Evolutionary conservation across 371 early-diverging fungal genomes (phyloP).

Genomic region (Amoeboaphelidium protococcarum): DNA sequence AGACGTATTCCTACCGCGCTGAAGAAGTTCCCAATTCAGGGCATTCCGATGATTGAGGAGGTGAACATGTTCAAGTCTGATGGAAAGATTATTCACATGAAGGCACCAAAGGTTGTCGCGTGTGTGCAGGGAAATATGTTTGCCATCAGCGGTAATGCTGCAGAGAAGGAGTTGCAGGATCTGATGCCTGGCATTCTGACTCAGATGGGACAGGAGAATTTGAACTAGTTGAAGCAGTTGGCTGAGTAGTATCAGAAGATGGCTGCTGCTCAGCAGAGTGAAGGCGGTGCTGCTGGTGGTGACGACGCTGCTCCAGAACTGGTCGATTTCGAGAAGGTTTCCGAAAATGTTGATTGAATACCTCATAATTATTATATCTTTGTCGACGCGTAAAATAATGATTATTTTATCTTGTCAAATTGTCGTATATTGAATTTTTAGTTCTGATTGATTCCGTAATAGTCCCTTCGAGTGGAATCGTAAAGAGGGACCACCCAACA

Average conservation of each 20-base stretch:
- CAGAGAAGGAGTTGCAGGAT: slow-evolving; percentile 71
- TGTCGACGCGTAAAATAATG: no score
- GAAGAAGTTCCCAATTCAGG: slow-evolving; percentile 64
- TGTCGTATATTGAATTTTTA: no score
- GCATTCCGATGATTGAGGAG: slow-evolving; percentile 67
- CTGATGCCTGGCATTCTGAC: slow-evolving; percentile 75
- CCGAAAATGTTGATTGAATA: no score
- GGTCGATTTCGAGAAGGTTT: no score
- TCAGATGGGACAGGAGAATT: slow-evolving; percentile 83
- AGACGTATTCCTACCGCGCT: slow-evolving; percentile 60
- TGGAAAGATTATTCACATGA: slow-evolving; percentile 79
- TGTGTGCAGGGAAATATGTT: slow-evolving; percentile 67
- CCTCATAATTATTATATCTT: no score
- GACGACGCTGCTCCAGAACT: slow-evolving; percentile 11
- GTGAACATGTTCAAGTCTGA: slow-evolving; percentile 95
- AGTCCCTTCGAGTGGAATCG: no score
- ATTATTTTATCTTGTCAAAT: no score
- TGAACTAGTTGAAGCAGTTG: slow-evolving; percentile 57
- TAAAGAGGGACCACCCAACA: no score
- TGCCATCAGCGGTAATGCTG: slow-evolving; percentile 57
- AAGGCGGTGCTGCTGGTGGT: slow-evolving; percentile 18
- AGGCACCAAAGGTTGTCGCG: slow-evolving; percentile 62
- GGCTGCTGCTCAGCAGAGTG: slow-evolving; percentile 13
- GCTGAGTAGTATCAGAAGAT: slow-evolving; percentile 64
- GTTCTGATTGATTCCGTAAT: no score